Conservation (phyloP, 805 yeast genomes). For the Hanseniaspora lachancei region DNA sequence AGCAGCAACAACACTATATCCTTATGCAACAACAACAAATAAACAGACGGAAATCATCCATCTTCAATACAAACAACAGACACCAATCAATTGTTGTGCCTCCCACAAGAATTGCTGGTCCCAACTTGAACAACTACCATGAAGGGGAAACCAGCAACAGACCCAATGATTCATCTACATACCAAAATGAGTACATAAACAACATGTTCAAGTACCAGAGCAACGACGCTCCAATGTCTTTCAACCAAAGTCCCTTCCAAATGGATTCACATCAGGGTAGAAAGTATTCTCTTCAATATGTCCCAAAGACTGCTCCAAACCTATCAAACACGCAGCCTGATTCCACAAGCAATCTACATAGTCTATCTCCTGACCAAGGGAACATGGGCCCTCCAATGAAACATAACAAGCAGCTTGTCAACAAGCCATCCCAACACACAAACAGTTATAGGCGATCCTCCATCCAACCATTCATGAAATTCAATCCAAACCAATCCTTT, state of each 20-base stretch:
- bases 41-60: neutral
- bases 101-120: constrained; percentile 32
- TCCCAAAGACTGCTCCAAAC: constrained; percentile 4
- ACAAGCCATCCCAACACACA: neutral
- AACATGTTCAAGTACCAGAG: neutral
- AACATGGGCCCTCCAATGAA: constrained; percentile 11
- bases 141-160: neutral
- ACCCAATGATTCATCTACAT: neutral
- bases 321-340: neutral
- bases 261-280: neutral
- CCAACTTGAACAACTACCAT: constrained; percentile 30
- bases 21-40: constrained; percentile 11
- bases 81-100: constrained; percentile 24
- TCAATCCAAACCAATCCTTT: constrained; percentile 3
- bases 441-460: constrained; percentile 10
- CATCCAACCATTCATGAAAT: constrained; percentile 10
- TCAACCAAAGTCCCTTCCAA: constrained; percentile 13
- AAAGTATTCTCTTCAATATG: constrained; percentile 3
- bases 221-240: neutral
- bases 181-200: neutral
- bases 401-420: constrained; percentile 14
- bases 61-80: neutral
- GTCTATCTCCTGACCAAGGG: constrained; percentile 9
- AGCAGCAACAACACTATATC: constrained; percentile 12
- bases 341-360: constrained; percentile 9